phyloP scores from a whole-genome alignment of 129 eudicot genomes.

The Silybum marianum region DNA sequence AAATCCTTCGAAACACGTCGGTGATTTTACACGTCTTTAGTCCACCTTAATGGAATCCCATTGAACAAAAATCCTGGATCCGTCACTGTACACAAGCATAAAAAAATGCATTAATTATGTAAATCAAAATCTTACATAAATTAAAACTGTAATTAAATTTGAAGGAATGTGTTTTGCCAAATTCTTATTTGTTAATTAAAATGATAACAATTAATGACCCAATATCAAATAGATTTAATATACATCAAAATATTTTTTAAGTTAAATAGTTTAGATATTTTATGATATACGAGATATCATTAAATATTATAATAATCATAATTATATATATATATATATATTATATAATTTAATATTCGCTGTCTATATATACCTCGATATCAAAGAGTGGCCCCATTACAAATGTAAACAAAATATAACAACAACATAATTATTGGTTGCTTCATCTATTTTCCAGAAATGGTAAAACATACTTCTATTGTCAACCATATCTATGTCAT shows the following conservation, averaged over 20 bases:
- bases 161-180: background rate
- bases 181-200: background rate
- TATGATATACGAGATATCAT: background rate
- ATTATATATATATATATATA: too few species aligned
- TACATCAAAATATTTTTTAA: background rate
- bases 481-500: background rate
- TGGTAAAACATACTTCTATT: background rate
- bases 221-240: background rate
- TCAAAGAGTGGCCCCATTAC: background rate
- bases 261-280: background rate
- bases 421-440: background rate
- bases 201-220: background rate
- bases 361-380: background rate
- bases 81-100: too few species aligned
- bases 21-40: too few species aligned
- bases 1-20: too few species aligned
- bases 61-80: too few species aligned
- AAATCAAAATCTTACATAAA: background rate
- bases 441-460: background rate
- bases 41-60: too few species aligned
- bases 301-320: too few species aligned
- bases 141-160: background rate
- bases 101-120: background rate
- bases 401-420: background rate
- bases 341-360: background rate